These are phyloP conservation scores for Salix dunnii DNA, from an alignment of 345 rosid species.

Conservation along the genomic window DNA sequence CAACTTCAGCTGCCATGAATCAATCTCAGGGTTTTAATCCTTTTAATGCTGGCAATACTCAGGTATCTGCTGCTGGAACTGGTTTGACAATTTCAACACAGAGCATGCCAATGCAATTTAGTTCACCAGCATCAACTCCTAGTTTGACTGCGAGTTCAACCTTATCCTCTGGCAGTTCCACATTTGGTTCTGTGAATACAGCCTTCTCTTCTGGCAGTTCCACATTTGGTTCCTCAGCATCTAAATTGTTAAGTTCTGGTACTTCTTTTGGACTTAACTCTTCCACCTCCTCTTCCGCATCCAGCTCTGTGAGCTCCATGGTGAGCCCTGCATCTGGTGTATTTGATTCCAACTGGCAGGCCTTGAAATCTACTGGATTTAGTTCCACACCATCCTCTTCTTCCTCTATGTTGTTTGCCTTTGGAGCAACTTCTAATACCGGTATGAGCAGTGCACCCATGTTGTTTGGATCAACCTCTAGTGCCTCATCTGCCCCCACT, in stretches of 20 bases:
- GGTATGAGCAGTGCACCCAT: slow-evolving; percentile 29
- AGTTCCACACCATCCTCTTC: slow-evolving; percentile 43
- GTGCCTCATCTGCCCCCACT: slow-evolving; percentile 38
- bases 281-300: slow-evolving; percentile 28
- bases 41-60: slow-evolving; percentile 38
- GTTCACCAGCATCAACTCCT: slow-evolving; percentile 47
- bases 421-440: slow-evolving; percentile 48
- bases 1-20: slow-evolving; percentile 34
- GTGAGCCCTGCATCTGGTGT: slow-evolving; percentile 31
- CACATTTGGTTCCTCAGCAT: slow-evolving; percentile 45
- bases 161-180: slow-evolving; percentile 41
- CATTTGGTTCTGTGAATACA: slow-evolving; percentile 35
- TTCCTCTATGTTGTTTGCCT: slow-evolving; percentile 40
- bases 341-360: slow-evolving; percentile 59
- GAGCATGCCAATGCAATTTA: slow-evolving; percentile 48
- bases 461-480: slow-evolving; percentile 49
- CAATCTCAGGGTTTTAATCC: slow-evolving; percentile 46
- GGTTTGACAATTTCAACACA: slow-evolving; percentile 45
- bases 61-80: slow-evolving; percentile 40
- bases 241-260: slow-evolving; percentile 42
- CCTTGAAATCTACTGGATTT: slow-evolving; percentile 42
- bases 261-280: slow-evolving; percentile 49
- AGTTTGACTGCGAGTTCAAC: slow-evolving; percentile 41
- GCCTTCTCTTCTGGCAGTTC: slow-evolving; percentile 44
- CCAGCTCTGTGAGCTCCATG: slow-evolving; percentile 43